These are phyloP conservation scores for Botryotinia convoluta DNA, from an alignment of 2,329 filamentous ascomycete genomes.

Conservation along the genomic window DNA sequence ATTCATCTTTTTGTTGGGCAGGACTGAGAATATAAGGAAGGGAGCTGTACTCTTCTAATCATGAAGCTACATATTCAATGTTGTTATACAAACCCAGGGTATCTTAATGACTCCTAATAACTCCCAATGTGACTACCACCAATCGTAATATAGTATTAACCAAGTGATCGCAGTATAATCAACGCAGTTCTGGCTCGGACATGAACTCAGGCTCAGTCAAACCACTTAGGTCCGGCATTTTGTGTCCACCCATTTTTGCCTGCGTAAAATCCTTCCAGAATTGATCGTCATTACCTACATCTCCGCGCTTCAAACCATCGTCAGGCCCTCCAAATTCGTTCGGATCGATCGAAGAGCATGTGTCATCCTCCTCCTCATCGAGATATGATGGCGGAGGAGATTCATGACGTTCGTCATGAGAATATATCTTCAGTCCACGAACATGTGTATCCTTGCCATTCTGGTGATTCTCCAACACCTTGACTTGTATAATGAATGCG, in stretches of 20 bases:
- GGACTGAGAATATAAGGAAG: not conserved
- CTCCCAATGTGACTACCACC: not conserved
- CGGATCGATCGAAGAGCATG: not conserved
- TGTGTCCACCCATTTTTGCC: not conserved
- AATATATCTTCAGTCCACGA: conserved; percentile 83
- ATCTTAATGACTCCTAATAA: conserved; percentile 8
- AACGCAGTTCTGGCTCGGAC: conserved; percentile 39
- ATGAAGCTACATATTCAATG: not conserved
- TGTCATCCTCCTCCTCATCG: conserved; percentile 19
- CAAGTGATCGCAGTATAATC: conserved; percentile 11
- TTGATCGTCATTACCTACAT: conserved; percentile 19
- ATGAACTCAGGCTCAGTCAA: conserved; percentile 38
- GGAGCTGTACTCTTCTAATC: not conserved
- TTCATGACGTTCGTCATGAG: conserved; percentile 38
- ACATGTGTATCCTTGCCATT: conserved; percentile 99
- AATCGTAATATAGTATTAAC: not conserved
- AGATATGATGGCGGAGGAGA: conserved; percentile 26
- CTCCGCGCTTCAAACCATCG: conserved; percentile 10
- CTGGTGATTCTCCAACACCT: conserved; percentile 94
- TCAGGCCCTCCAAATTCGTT: conserved; percentile 4
- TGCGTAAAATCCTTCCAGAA: conserved; percentile 11
- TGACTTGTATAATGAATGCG: conserved; percentile 86
- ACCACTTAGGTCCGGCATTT: conserved; percentile 21
- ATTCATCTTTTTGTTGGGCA: not conserved
- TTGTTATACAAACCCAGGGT: conserved; percentile 8